A percentile compares a stretch with the other conserved stretches of the same genome.
These are phyloP conservation scores for Lotus japonicus DNA, from an alignment of 306 rosid genomes.

Conservation along the genomic window DNA sequence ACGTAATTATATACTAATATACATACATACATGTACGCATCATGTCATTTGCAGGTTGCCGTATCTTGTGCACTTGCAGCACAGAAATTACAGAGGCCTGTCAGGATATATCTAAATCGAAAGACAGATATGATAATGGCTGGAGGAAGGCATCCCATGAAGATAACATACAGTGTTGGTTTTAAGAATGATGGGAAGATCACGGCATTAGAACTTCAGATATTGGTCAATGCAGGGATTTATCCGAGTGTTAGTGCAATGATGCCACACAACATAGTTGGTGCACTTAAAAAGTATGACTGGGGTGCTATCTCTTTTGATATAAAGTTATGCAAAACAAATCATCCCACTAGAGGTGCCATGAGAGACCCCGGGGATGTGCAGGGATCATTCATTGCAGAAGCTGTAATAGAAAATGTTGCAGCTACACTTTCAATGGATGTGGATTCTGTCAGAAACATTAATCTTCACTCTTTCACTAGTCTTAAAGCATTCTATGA, in stretches of 20 bases:
- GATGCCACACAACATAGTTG: slow-evolving; percentile 34
- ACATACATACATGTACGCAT: not conserved
- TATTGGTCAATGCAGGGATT: slow-evolving; percentile 64
- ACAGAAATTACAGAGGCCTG: slow-evolving; percentile 55
- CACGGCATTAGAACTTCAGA: slow-evolving; percentile 59
- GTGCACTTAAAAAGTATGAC: slow-evolving; percentile 61
- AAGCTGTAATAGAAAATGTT: slow-evolving; percentile 69
- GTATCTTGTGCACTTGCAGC: slow-evolving; percentile 85
- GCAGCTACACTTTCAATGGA: slow-evolving; percentile 61
- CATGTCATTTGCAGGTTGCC: slow-evolving; percentile 45
- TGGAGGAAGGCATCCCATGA: slow-evolving; percentile 92
- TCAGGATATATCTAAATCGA: slow-evolving; percentile 62
- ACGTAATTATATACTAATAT: not conserved
- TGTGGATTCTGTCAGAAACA: slow-evolving; percentile 54
- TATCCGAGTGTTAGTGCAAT: slow-evolving; percentile 42
- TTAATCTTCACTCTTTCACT: slow-evolving; percentile 53
- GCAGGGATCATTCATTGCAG: slow-evolving; percentile 76
- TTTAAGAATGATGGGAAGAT: slow-evolving; percentile 71
- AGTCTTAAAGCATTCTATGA: slow-evolving; percentile 50
- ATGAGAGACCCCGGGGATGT: slow-evolving; percentile 82
- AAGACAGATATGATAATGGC: slow-evolving; percentile 86
- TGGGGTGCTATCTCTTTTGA: slow-evolving; percentile 79
- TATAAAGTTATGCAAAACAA: slow-evolving; percentile 71
- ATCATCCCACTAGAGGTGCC: slow-evolving; percentile 55
- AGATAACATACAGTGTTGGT: slow-evolving; percentile 65